These are phyloP conservation scores for Aspergillus affinis DNA, from an alignment of 495 filamentous ascomycete species.

Conservation along the genomic window DNA sequence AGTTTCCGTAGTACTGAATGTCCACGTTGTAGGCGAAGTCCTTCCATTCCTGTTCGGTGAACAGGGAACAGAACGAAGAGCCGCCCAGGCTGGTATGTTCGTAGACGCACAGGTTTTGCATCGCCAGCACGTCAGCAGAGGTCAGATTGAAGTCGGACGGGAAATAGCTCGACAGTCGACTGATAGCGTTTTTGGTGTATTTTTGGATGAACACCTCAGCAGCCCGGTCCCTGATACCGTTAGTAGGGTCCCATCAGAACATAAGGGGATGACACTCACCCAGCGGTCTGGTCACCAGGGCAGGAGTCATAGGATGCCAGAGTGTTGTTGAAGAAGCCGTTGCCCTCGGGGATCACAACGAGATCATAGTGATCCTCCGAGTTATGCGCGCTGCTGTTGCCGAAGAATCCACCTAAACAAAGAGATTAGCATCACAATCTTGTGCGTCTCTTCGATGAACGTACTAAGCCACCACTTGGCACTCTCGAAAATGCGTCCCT, in stretches of 20 bases:
- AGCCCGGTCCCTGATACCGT: constrained; percentile 43
- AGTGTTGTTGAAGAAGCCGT: constrained; percentile 49
- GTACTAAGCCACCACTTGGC: constrained; percentile 41
- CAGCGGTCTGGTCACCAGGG: constrained; percentile 14
- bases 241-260: constrained; percentile 19
- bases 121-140: constrained; percentile 50
- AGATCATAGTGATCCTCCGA: constrained; percentile 42
- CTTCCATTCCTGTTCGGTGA: constrained; percentile 57
- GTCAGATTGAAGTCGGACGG: constrained; percentile 49
- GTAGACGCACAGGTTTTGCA: constrained; percentile 46
- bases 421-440: constrained; percentile 8
- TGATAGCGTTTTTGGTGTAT: constrained; percentile 26
- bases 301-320: constrained; percentile 45
- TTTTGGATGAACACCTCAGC: constrained; percentile 21
- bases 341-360: constrained; percentile 47
- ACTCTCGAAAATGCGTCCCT: constrained; percentile 51
- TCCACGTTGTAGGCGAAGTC: constrained; percentile 58
- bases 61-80: constrained; percentile 51
- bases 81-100: constrained; percentile 30
- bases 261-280: constrained; percentile 10
- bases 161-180: constrained; percentile 27
- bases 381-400: constrained; percentile 34
- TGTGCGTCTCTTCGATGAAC: constrained; percentile 9
- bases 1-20: constrained; percentile 57
- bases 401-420: constrained; percentile 36